Conservation (phyloP, 2,329 filamentous ascomycete species). For the Monosporascus sp. region DNA sequence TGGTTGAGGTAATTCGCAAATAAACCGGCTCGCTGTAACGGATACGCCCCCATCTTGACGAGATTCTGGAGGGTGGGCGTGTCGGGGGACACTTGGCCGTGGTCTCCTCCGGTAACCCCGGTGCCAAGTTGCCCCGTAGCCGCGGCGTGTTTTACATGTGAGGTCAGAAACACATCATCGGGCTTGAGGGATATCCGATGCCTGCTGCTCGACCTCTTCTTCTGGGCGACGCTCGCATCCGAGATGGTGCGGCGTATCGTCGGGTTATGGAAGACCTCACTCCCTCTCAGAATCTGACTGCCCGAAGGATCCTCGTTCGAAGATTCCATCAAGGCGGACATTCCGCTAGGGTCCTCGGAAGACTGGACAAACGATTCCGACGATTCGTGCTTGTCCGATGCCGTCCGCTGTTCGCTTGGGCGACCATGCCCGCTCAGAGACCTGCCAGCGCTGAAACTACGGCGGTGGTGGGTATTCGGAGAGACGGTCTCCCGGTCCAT, state of each 20-base stretch:
- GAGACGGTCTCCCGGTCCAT: slow-evolving; percentile 44
- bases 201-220: slow-evolving; percentile 11
- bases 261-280: slow-evolving; percentile 82
- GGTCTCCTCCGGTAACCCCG: slow-evolving; percentile 19
- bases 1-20: slow-evolving; percentile 79
- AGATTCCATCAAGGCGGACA: slow-evolving; percentile 65
- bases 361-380: slow-evolving; percentile 74
- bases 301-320: slow-evolving; percentile 76
- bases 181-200: slow-evolving; percentile 10
- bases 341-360: slow-evolving; percentile 61
- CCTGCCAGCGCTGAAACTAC: slow-evolving; percentile 60
- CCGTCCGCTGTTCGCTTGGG: slow-evolving; percentile 36
- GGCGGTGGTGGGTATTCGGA: slow-evolving; percentile 40
- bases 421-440: slow-evolving; percentile 46
- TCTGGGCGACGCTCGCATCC: slow-evolving; percentile 22
- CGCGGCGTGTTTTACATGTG: slow-evolving; percentile 13
- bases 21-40: slow-evolving; percentile 75
- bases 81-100: slow-evolving; percentile 21
- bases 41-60: slow-evolving; percentile 64
- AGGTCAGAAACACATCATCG: slow-evolving; percentile 5
- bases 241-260: slow-evolving; percentile 55
- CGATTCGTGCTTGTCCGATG: slow-evolving; percentile 54
- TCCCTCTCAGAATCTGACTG: slow-evolving; percentile 83
- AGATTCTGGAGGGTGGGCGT: slow-evolving; percentile 48
- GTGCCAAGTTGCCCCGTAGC: slow-evolving; percentile 36